Evolutionary conservation across 345 rosid species (phyloP), one percentile per base, ranked within the genome.

Genomic region (Rhizophora mangle): DNA sequence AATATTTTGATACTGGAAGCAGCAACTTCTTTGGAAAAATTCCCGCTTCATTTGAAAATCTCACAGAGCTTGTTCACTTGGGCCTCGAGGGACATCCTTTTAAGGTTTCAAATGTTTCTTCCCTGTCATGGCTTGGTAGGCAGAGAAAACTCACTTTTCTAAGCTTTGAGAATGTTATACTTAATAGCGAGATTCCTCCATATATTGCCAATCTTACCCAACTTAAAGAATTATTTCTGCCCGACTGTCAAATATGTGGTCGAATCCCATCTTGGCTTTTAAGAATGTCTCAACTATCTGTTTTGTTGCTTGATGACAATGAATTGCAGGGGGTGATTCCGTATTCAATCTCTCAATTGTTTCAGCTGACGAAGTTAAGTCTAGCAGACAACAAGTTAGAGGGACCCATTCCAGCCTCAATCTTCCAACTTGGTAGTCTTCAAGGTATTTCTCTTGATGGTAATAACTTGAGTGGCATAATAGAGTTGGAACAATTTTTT

Each of bases 371-470:
- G 24, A 0, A 0, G 24, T 24, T 24, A 24, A 24, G 24, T 24
- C 24, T 24, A 24, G 24, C 24, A 24, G 1, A 0, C 24, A 24
- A 24, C 24, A 24, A 24, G 24, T 24, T 24, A 24, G 24, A 24
- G 24, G 24, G 24, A 24, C 24, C 24, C 24, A 24, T 24, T 24
- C 24, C 24, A 24, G 24, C 24, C 24, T 24, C 6, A 54, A 21
- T 54, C 58, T 7, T 21, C 15, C 58, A 54, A 54, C 13, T 54
- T 0, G 11, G 24, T 6, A n/a, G 24, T 22, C 21, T 53, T 53
- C 57, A 1, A 53, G 0, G 0, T 1, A 26, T 53, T 5, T 0
- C 0, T 53, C 26, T 53, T n/a, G 11, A 0, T 8, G 0, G 0
- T 21, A 54, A 54, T n/a, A 53, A 53, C 24, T n/a, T 53, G 57